Conservation (phyloP, 106 monocot species). For the Vanilla planifolia region DNA sequence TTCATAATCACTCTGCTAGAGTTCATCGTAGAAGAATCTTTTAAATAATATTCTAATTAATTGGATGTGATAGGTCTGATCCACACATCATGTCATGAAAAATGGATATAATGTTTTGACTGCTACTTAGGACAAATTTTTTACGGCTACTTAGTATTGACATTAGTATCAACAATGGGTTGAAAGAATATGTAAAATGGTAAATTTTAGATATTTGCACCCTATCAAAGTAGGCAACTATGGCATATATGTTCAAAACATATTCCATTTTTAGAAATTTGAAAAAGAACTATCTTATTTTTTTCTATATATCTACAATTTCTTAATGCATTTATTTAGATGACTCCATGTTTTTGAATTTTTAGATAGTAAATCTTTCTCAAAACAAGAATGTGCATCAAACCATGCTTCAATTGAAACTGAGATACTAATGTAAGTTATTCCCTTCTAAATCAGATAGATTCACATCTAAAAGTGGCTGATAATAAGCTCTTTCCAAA, state of each 20-base stretch:
- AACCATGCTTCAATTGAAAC: constrained; percentile 6
- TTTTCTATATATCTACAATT: not conserved
- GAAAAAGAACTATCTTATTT: not conserved
- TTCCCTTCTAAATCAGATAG: no score
- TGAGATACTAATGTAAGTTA: not conserved
- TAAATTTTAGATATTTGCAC: constrained; percentile 1
- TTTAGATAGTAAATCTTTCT: not conserved
- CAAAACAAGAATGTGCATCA: not conserved
- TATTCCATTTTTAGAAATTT: not conserved
- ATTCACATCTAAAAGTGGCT: not conserved
- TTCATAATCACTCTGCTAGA: no score
- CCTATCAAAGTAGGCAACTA: not conserved
- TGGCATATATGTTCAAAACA: not conserved
- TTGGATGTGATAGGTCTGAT: not conserved
- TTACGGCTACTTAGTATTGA: no score
- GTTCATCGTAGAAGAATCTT: not conserved
- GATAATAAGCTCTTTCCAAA: not conserved
- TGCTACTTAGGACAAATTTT: no score
- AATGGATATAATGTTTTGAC: not conserved
- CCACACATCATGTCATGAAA: constrained; percentile 3
- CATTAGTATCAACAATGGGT: constrained; percentile 2
- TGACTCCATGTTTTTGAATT: not conserved
- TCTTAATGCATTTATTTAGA: not conserved
- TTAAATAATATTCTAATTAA: not conserved
- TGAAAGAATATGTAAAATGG: not conserved